These are phyloP conservation scores for Candida smagusa DNA, from an alignment of 1,139 yeast species.

Conservation along the genomic window DNA sequence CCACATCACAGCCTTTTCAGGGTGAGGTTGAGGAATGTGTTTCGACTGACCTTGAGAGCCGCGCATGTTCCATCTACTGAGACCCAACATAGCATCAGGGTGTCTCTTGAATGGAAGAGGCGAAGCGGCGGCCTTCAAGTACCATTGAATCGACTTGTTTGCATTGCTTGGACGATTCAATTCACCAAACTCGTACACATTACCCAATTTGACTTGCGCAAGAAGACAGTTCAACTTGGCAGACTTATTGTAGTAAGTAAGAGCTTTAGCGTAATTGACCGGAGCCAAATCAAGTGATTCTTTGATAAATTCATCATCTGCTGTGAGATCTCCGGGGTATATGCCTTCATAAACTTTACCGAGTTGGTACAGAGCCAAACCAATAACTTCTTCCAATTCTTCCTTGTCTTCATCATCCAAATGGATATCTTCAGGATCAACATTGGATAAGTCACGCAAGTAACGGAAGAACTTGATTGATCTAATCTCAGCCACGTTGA, in stretches of 20 bases:
- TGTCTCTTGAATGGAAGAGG: slow-evolving; percentile 57
- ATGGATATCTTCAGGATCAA: slow-evolving; percentile 32
- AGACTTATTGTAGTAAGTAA: slow-evolving; percentile 69
- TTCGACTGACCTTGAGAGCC: slow-evolving; percentile 63
- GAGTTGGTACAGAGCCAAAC: slow-evolving; percentile 48
- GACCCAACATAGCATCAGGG: slow-evolving; percentile 84
- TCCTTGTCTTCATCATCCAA: slow-evolving; percentile 39
- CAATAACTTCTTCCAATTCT: slow-evolving; percentile 43
- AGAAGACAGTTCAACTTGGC: slow-evolving; percentile 75
- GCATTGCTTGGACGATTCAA: slow-evolving; percentile 66
- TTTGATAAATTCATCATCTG: slow-evolving; percentile 36
- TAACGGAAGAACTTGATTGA: slow-evolving; percentile 36
- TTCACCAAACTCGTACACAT: slow-evolving; percentile 84
- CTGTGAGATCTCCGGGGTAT: slow-evolving; percentile 43
- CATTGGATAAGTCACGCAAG: slow-evolving; percentile 35
- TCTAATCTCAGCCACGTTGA: slow-evolving; percentile 34
- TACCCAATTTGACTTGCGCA: slow-evolving; percentile 84
- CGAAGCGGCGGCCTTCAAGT: slow-evolving; percentile 69
- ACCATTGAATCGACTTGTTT: slow-evolving; percentile 84
- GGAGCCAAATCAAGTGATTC: slow-evolving; percentile 39
- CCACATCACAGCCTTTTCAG: slow-evolving; percentile 83
- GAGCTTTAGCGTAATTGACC: slow-evolving; percentile 56
- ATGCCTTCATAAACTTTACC: slow-evolving; percentile 73
- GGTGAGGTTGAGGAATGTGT: slow-evolving; percentile 61
- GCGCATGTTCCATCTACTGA: slow-evolving; percentile 88